Conservation (phyloP, 306 rosid genomes). For the Cucumis cinereus region DNA sequence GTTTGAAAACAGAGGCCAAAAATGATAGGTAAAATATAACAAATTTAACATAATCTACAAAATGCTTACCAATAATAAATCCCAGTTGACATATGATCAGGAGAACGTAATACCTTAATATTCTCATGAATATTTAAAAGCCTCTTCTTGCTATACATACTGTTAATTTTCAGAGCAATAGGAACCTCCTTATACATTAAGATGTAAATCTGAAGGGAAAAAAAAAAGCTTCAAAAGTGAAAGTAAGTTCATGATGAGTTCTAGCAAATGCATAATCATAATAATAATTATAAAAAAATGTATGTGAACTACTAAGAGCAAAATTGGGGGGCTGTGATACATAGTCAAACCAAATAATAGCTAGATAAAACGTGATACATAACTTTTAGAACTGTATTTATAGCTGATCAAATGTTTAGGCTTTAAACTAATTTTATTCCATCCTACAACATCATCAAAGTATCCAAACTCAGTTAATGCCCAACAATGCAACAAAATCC, state of each 20-base stretch:
- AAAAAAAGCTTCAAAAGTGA: slow-evolving; percentile 6
- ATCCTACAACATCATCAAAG: background rate
- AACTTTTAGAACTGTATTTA: background rate
- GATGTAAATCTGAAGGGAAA: slow-evolving; percentile 25
- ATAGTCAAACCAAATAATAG: background rate
- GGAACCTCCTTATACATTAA: slow-evolving; percentile 42
- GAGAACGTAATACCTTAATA: slow-evolving; percentile 28
- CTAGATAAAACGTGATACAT: background rate
- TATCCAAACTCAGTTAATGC: background rate
- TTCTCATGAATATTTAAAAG: slow-evolving; percentile 33
- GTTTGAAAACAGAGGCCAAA: background rate
- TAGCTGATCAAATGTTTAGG: background rate
- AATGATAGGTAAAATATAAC: background rate
- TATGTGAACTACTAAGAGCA: background rate
- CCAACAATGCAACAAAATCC: background rate
- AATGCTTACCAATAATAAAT: slow-evolving; percentile 30
- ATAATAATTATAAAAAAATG: background rate
- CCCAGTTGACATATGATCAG: slow-evolving; percentile 34
- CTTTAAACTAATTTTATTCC: background rate
- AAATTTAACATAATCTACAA: background rate
- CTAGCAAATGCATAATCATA: background rate
- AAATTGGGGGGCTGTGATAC: background rate
- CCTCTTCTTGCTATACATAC: slow-evolving; percentile 26
- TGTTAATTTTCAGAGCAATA: slow-evolving; percentile 37
- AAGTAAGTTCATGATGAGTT: background rate